phyloP scores from a whole-genome alignment of 768 basidiomycete genomes.

The Cubamyces sp. region DNA sequence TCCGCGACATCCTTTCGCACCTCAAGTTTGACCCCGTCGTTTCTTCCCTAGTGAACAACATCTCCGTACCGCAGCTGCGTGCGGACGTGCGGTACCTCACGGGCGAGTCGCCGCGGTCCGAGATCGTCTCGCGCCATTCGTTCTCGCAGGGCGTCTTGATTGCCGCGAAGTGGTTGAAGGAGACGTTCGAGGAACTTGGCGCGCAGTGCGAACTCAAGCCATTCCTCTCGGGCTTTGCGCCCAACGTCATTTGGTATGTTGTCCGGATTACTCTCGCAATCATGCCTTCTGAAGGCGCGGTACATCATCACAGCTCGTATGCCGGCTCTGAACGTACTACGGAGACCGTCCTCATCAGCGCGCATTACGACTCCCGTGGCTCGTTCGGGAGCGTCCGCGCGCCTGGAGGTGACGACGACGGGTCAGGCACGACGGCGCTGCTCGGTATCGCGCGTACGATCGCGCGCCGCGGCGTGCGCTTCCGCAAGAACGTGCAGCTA shows the following conservation, averaged over 20 bases:
- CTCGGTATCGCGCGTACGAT: conserved; percentile 82
- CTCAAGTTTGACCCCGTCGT: conserved; percentile 73
- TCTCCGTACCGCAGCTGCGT: conserved; percentile 67
- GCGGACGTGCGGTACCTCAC: conserved; percentile 82
- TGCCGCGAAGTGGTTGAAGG: conserved; percentile 79
- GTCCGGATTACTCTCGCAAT: not conserved
- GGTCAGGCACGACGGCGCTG: conserved; percentile 68
- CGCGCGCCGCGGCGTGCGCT: conserved; percentile 62
- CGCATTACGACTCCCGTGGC: conserved; percentile 91
- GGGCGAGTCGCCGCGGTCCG: conserved; percentile 76
- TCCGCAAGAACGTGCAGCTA: conserved; percentile 78
- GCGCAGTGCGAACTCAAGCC: conserved; percentile 68
- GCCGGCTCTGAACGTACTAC: conserved; percentile 55
- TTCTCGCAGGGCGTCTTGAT: conserved; percentile 67
- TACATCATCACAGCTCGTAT: conserved; percentile 53
- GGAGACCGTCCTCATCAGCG: conserved; percentile 74
- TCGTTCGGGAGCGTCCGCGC: conserved; percentile 78
- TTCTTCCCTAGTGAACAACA: conserved; percentile 66
- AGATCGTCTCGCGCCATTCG: conserved; percentile 80
- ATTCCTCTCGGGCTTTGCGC: conserved; percentile 77
- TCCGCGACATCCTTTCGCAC: conserved; percentile 57
- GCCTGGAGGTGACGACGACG: conserved; percentile 69
- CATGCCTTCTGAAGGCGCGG: not conserved
- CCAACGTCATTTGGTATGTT: conserved; percentile 82
- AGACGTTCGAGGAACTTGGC: conserved; percentile 71